Evolutionary conservation across 2,329 filamentous ascomycete genomes (phyloP).

Genomic region (Thielaviopsis ethacetica): DNA sequence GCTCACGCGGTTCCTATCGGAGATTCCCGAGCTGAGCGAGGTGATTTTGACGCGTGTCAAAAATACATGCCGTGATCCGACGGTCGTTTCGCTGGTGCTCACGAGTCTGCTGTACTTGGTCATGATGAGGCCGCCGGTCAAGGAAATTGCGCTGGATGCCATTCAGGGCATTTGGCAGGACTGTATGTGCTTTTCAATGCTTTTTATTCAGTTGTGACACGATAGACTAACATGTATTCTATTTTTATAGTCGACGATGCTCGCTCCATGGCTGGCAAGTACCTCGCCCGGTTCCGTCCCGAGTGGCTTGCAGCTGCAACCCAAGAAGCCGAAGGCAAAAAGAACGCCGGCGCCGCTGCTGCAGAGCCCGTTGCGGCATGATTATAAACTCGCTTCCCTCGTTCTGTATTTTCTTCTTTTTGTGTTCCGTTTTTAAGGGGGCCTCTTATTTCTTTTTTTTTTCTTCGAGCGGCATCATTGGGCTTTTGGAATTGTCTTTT

Average conservation of each 20-base stretch:
- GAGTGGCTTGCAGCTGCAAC: slow-evolving; percentile 27
- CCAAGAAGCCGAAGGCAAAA: slow-evolving; percentile 3
- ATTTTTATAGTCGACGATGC: slow-evolving; percentile 39
- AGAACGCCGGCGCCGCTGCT: not conserved
- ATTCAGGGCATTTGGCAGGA: slow-evolving; percentile 52
- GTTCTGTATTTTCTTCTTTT: not conserved
- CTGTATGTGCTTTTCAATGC: slow-evolving; percentile 29
- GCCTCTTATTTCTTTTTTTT: no score
- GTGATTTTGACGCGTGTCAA: slow-evolving; percentile 59
- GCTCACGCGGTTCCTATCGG: slow-evolving; percentile 76
- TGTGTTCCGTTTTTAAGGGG: not conserved
- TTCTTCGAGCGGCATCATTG: not conserved
- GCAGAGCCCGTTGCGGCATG: not conserved
- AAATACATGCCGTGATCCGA: slow-evolving; percentile 47
- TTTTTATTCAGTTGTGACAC: not conserved
- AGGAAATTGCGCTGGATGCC: slow-evolving; percentile 45
- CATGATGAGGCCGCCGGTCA: slow-evolving; percentile 49
- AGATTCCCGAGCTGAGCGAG: slow-evolving; percentile 65
- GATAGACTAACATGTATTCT: not conserved
- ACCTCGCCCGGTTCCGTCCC: slow-evolving; percentile 44
- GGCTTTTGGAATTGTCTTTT: not conserved
- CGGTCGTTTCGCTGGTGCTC: slow-evolving; percentile 44
- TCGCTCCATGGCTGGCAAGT: slow-evolving; percentile 44
- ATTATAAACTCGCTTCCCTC: not conserved
- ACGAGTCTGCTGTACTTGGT: slow-evolving; percentile 50